A percentile compares a stretch with the other conserved stretches of the same genome.
Conservation (phyloP, 2,329 filamentous ascomycete species). For the Trichoderma sp. region DNA sequence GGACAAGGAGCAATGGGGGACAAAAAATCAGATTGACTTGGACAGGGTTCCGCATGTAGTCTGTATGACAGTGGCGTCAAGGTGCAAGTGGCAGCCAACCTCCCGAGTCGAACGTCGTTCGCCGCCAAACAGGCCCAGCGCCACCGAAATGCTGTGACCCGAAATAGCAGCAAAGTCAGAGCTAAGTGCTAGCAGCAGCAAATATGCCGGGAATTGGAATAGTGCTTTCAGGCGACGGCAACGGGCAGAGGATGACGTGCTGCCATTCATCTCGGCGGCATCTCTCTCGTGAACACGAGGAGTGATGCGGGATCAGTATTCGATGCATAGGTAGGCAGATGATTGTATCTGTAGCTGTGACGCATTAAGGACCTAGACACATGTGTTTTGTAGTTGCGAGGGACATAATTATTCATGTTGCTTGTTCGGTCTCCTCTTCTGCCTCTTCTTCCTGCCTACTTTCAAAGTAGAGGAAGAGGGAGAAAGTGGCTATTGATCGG, state of each 20-base stretch:
- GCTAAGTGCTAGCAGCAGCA: background rate
- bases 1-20: background rate
- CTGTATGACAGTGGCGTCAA: conserved; percentile 17
- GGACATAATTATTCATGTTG: background rate
- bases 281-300: background rate
- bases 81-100: conserved; percentile 4
- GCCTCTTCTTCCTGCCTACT: background rate
- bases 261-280: background rate
- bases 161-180: background rate
- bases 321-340: background rate
- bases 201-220: background rate
- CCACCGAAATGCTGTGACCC: background rate
- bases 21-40: background rate
- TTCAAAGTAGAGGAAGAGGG: background rate
- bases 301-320: background rate
- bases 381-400: too few species aligned
- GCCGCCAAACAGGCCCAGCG: conserved; percentile 4
- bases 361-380: too few species aligned
- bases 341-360: background rate
- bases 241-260: background rate
- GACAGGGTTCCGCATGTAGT: background rate
- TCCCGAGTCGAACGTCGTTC: conserved; percentile 12
- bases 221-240: background rate
- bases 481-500: background rate
- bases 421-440: background rate